Percentiles rank a stretch among this genome's conserved stretches.
These are phyloP conservation scores for Eucalyptus tenuipes DNA, from an alignment of 345 rosid species.

Conservation along the genomic window DNA sequence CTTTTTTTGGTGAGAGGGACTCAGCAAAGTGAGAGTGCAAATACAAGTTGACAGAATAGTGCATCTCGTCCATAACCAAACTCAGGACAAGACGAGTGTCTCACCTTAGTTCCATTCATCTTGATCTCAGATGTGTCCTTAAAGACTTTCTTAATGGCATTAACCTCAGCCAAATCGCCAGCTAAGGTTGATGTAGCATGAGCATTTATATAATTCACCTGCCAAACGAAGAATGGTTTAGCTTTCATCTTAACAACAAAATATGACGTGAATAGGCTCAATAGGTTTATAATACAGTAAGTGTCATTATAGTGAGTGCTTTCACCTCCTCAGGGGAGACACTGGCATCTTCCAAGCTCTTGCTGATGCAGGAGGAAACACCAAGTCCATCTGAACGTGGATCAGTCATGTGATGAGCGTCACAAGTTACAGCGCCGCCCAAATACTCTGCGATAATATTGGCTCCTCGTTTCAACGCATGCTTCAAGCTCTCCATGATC, in stretches of 20 bases:
- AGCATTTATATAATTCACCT: conserved; percentile 63
- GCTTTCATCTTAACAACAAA: not conserved
- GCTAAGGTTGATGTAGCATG: conserved; percentile 68
- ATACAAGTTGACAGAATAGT: not conserved
- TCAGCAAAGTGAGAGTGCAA: not conserved
- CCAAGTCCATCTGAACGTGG: conserved; percentile 53
- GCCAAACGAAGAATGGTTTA: not conserved
- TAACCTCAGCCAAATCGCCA: conserved; percentile 67
- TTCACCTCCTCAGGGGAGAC: conserved; percentile 67
- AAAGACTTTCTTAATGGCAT: conserved; percentile 48
- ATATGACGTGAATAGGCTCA: not conserved
- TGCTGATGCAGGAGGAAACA: conserved; percentile 49
- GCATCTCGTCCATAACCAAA: not conserved
- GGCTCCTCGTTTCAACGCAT: conserved; percentile 59
- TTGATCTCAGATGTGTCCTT: conserved; percentile 58
- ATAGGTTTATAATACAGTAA: not conserved
- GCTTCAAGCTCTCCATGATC: conserved; percentile 70
- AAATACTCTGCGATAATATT: conserved; percentile 53
- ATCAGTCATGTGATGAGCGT: conserved; percentile 67
- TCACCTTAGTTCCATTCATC: conserved; percentile 64
- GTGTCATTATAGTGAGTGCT: not conserved
- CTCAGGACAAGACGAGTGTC: not conserved
- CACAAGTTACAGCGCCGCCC: conserved; percentile 55
- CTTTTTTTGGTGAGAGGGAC: not conserved
- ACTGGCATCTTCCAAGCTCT: conserved; percentile 50